Conservation (phyloP, 306 rosid species). For the Delonix regia region DNA sequence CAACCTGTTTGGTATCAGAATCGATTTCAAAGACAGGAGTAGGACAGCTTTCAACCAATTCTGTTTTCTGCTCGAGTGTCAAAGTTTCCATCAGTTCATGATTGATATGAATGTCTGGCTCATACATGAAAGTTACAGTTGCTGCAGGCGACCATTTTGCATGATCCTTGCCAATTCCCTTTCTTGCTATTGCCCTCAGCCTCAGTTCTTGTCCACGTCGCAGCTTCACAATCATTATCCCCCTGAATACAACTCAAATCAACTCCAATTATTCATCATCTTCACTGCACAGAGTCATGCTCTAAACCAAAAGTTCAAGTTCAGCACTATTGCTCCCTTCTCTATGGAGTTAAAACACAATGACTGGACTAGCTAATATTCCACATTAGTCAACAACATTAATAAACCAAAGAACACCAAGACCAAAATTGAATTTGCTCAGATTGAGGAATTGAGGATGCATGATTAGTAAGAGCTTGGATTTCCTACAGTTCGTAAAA, state of each 20-base stretch:
- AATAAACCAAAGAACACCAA: too few species aligned
- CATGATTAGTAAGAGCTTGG: too few species aligned
- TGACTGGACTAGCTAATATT: too few species aligned
- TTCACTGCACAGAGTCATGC: not conserved
- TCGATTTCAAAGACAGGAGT: conserved; percentile 64
- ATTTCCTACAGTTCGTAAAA: too few species aligned
- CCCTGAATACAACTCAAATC: conserved; percentile 45
- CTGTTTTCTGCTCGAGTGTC: conserved; percentile 55
- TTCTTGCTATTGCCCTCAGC: conserved; percentile 71
- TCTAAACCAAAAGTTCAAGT: not conserved
- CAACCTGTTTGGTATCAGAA: conserved; percentile 55
- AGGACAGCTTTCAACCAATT: conserved; percentile 66
- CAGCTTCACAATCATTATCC: conserved; percentile 68
- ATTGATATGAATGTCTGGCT: conserved; percentile 62
- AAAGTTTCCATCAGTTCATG: conserved; percentile 66
- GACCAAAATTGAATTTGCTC: too few species aligned
- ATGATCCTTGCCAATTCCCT: conserved; percentile 81
- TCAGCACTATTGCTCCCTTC: not conserved
- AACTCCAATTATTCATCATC: not conserved
- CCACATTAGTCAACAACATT: too few species aligned
- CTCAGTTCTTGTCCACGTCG: conserved; percentile 70
- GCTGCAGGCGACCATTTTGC: conserved; percentile 85
- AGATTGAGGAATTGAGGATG: too few species aligned
- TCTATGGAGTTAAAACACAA: not conserved
- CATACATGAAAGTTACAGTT: conserved; percentile 69